Evolutionary conservation across 768 basidiomycete species (phyloP), one percentile per base, ranked within the genome.

Genomic region (Tylopilus sp.): DNA sequence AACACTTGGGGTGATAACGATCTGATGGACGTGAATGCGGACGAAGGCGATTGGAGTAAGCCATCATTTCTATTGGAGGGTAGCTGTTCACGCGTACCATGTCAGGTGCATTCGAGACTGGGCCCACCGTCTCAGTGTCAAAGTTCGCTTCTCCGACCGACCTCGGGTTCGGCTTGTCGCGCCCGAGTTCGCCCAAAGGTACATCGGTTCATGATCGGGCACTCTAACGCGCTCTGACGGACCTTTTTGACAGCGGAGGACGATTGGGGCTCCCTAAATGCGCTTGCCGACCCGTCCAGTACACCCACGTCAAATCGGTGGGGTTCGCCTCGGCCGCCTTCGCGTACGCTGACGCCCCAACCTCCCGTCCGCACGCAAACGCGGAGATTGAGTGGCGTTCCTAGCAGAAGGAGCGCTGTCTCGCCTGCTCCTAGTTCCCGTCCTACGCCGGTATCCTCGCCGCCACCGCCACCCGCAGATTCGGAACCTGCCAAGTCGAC

Each of bases 21-120:
- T 68, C 69, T 98, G 52, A 96, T 98, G 67, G 94, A 99, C 64
- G 85, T 98, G 5, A 86, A 93, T 63, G 93, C 90, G 0, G 95
- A 98, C 61, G 81, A 85, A 24, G 95, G 86, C 9, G 40, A 42
- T 25, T 42, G 40, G 40, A 42, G 40, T 42, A 16, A 42, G 40
- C 17, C 40, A 6, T 42, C 17, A 8, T 16, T 13, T 16, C 24
- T 16, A 10, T 19, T n/a, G n/a, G n/a, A 21, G 19, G 10, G 13
- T 21, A 8, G 19, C 11, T 8, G 37, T 3, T 6, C 1, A 45
- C 12, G n/a, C 8, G 17, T 28, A 2, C n/a, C 43, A 11, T 40
- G 50, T 13, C 48, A 87, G 90, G 83, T 64, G 87, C 84, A n/a
- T 92, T 92, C 59, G 89, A 92, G 68, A 81, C 80, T 50, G 80